Base-by-base conservation (phyloP, 305 asterid species). In the Plantago lanceolata region DNA sequence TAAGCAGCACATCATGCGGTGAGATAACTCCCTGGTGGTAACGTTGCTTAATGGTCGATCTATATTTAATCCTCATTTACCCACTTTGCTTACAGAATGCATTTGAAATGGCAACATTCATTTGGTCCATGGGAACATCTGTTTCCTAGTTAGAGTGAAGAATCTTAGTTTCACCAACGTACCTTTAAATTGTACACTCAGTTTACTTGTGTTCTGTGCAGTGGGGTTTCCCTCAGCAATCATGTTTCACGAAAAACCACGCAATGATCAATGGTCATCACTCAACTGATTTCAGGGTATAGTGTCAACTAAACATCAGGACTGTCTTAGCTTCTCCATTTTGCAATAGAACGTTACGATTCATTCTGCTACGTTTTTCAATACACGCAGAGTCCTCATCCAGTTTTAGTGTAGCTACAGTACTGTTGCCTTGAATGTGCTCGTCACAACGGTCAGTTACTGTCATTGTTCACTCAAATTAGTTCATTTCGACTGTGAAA, bases 341-440 rank as follows among this genome's bases (percentile, higher is more conserved):
- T 28, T 15, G 26, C 37, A 33, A 50, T 48, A 51, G 20, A 31
- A 21, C 1, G 24, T 17, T 28, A 13, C 26, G 4, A 16, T 55
- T 15, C 43, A 15, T 26, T 6, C 18, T 15, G 50, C 19, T n/a
- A 61, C 14, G 6, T 47, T 28, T 21, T 20, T 17, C 6, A 26
- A 33, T 35, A 47, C 33, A 43, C 75, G 76, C 85, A 92, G 98
- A 74, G 84, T 89, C 65, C 61, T 85, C 17, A 93, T 92, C 59
- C 98, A 89, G 68, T 81, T 89, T 68, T 92, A 97, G 97, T 92
- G 97, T 71, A 89, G 97, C 85, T 88, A 85, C 64, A 81, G 90
- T 83, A 92, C 91, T 0, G 89, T 87, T 57, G 88, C 96, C 8
- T 64, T 89, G 62, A 92, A 89, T 56, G 91, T 92, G 11, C 78